Conservation (phyloP, 768 basidiomycete species). For the Rhodotorula paludigena region DNA sequence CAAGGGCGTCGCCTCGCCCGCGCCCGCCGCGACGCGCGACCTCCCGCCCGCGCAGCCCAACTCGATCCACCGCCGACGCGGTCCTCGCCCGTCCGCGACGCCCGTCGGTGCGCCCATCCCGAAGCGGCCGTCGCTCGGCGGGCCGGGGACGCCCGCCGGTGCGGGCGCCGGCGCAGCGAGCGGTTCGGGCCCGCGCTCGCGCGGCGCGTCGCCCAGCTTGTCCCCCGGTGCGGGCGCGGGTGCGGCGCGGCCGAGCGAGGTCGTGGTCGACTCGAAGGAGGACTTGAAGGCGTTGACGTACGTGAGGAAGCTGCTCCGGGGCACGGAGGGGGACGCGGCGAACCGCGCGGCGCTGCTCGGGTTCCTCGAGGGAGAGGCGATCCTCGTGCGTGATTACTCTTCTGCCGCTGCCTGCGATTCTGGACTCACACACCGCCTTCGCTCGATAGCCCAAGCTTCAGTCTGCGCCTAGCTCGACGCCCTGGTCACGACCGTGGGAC, state of each 20-base stretch:
- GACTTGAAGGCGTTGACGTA: conserved; percentile 37
- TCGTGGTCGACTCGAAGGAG: conserved; percentile 34
- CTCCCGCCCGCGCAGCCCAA: background rate
- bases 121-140: background rate
- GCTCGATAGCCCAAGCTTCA: conserved; percentile 18
- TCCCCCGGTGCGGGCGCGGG: background rate
- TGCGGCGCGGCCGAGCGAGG: conserved; percentile 4
- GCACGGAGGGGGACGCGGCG: background rate
- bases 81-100: background rate
- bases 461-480: background rate
- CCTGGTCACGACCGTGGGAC: conserved; percentile 33
- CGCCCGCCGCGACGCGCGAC: background rate
- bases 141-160: no score
- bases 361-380: conserved; percentile 32
- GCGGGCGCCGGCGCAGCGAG: background rate
- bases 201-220: background rate
- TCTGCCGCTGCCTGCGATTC: background rate
- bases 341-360: conserved; percentile 22
- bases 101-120: background rate
- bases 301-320: conserved; percentile 26
- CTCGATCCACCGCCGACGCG: background rate
- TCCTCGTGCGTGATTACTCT: conserved; percentile 26
- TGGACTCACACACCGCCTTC: background rate
- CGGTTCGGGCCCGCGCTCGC: conserved; percentile 4
- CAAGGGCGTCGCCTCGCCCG: background rate